Conservation (phyloP, 768 basidiomycete species). For the Phanerodontia chrysosporium region DNA sequence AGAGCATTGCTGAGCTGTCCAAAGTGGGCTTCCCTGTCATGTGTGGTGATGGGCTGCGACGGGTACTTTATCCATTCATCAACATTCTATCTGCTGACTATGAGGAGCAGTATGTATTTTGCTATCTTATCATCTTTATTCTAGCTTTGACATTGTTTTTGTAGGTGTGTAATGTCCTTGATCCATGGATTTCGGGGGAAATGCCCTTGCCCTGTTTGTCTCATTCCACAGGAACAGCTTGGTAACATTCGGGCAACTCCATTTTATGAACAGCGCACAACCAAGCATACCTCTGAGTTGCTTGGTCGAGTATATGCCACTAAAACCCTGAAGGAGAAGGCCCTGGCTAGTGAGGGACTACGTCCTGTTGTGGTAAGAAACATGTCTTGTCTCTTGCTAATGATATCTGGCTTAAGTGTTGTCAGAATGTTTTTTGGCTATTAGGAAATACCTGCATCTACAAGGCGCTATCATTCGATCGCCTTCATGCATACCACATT, state of each 20-base stretch:
- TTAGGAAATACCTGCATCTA: slow-evolving; percentile 31
- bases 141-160: too few species aligned
- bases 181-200: slow-evolving; percentile 12
- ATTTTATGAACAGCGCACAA: too few species aligned
- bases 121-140: slow-evolving; percentile 1
- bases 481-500: slow-evolving; percentile 8
- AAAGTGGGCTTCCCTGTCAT: slow-evolving; percentile 13
- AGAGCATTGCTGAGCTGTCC: slow-evolving; percentile 8
- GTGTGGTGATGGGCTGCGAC: slow-evolving; percentile 5
- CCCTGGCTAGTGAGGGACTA: slow-evolving; percentile 20
- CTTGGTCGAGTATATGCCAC: too few species aligned
- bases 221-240: slow-evolving; percentile 9
- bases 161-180: slow-evolving; percentile 20
- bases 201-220: slow-evolving; percentile 19
- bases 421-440: slow-evolving; percentile 41
- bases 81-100: slow-evolving; percentile 25
- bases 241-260: background rate
- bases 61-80: slow-evolving; percentile 17
- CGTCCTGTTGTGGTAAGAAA: slow-evolving; percentile 16
- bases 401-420: too few species aligned
- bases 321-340: slow-evolving; percentile 3
- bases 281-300: too few species aligned
- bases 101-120: slow-evolving; percentile 23
- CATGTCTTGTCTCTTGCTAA: background rate
- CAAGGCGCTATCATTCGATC: slow-evolving; percentile 28